Evolutionary conservation across 495 filamentous ascomycete species (phyloP).

Genomic region (Tuber calosporum): DNA sequence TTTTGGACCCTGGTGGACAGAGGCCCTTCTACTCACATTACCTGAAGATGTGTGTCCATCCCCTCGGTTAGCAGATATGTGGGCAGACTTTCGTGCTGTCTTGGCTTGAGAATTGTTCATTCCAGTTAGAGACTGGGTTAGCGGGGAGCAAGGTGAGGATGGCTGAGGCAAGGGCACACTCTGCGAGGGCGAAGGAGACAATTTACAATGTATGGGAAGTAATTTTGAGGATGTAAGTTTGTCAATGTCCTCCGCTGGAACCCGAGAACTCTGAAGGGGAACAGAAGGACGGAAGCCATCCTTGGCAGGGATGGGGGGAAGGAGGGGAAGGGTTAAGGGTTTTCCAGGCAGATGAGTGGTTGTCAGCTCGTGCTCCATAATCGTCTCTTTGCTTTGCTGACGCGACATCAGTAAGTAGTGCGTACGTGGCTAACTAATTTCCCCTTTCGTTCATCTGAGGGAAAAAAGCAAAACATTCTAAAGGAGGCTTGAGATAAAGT

Average conservation of each 20-base stretch:
- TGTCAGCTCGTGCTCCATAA: not conserved
- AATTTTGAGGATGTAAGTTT: slow-evolving; percentile 16
- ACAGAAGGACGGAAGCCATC: slow-evolving; percentile 28
- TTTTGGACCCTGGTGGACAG: slow-evolving; percentile 5
- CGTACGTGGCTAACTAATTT: not conserved
- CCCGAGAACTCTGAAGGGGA: slow-evolving; percentile 23
- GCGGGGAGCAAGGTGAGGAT: slow-evolving; percentile 7
- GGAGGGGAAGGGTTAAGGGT: slow-evolving; percentile 6
- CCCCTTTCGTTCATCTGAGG: not conserved
- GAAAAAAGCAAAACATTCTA: not conserved
- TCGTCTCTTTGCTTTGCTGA: not conserved
- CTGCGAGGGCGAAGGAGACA: not conserved
- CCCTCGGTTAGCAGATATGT: slow-evolving; percentile 20
- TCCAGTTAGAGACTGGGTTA: slow-evolving; percentile 12
- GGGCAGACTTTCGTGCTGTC: slow-evolving; percentile 34
- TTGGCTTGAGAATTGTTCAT: slow-evolving; percentile 33
- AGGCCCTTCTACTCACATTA: slow-evolving; percentile 18
- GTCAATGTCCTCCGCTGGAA: slow-evolving; percentile 30
- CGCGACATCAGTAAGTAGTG: not conserved
- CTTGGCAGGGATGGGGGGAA: slow-evolving; percentile 10
- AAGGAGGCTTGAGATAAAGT: not conserved
- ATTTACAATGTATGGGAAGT: slow-evolving; percentile 3
- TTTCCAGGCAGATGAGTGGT: slow-evolving; percentile 3
- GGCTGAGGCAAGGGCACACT: not conserved
- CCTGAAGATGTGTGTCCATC: slow-evolving; percentile 33